Conservation (phyloP, 139 green algal species). For the Raphidocelis subcapitata region DNA sequence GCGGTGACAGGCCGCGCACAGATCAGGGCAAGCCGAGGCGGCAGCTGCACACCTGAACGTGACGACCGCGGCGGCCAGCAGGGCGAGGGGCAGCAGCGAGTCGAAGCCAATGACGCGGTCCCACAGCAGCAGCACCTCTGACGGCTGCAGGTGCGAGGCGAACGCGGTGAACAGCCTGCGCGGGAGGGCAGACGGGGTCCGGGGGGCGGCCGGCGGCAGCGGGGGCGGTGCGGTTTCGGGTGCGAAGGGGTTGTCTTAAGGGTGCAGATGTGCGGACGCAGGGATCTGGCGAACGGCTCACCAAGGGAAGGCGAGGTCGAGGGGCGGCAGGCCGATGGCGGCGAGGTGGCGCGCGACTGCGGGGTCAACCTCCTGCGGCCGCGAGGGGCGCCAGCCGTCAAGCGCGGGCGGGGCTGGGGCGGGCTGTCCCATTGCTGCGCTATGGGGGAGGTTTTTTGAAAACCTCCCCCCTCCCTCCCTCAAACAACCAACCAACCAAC, state of each 20-base stretch:
- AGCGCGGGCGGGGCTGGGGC: no score
- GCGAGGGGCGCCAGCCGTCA: background rate
- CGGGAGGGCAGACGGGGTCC: no score
- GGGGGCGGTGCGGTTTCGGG: no score
- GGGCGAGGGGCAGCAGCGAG: conserved; percentile 59
- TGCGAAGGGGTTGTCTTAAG: no score
- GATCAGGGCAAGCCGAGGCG: background rate
- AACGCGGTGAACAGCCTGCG: conserved; percentile 49
- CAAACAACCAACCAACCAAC: no score
- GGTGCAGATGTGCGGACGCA: no score
- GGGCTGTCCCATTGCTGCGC: background rate
- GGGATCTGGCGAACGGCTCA: no score
- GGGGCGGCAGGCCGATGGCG: conserved; percentile 27
- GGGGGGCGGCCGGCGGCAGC: no score
- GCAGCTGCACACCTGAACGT: conserved; percentile 45
- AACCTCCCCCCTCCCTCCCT: no score
- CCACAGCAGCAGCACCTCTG: conserved; percentile 65
- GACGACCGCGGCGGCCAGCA: conserved; percentile 55
- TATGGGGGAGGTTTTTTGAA: background rate
- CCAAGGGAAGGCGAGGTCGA: conserved; percentile 43
- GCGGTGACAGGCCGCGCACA: background rate
- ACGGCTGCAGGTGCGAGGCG: conserved; percentile 37
- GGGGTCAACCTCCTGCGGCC: conserved; percentile 50
- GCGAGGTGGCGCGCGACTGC: conserved; percentile 45
- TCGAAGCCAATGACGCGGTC: conserved; percentile 71